These are phyloP conservation scores for Aegle marmelos DNA, from an alignment of 345 rosid species.

Conservation along the genomic window DNA sequence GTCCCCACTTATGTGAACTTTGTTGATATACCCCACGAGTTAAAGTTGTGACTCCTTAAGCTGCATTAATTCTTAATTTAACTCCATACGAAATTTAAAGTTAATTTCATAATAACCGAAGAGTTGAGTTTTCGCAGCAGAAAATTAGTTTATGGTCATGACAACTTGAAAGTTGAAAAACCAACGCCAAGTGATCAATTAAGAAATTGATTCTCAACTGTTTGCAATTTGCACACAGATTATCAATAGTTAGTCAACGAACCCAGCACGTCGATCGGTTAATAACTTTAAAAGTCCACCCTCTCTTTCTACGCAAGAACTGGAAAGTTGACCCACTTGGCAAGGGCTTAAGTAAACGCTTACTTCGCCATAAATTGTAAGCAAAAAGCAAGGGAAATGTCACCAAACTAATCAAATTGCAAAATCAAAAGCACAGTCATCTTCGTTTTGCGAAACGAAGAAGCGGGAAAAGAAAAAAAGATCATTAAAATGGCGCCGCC, in stretches of 20 bases:
- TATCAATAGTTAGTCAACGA: neutral
- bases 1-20: too few species aligned
- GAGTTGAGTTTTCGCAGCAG: too few species aligned
- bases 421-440: neutral
- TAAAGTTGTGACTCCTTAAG: too few species aligned
- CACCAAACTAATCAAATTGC: neutral
- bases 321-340: slow-evolving; percentile 1
- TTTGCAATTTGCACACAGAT: too few species aligned
- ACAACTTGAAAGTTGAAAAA: neutral
- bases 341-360: neutral
- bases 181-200: neutral
- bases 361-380: neutral
- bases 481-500: neutral
- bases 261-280: neutral
- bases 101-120: too few species aligned
- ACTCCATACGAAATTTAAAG: too few species aligned
- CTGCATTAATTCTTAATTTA: too few species aligned
- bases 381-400: neutral
- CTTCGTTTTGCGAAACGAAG: neutral
- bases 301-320: neutral
- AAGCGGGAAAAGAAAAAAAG: neutral
- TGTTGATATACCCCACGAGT: too few species aligned
- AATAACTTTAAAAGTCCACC: neutral
- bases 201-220: neutral
- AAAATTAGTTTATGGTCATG: neutral